Evolutionary conservation across 2,329 filamentous ascomycete genomes (phyloP), one percentile per base, ranked within the genome.

Genomic region (Pseudovirgaria hyperparasitica): DNA sequence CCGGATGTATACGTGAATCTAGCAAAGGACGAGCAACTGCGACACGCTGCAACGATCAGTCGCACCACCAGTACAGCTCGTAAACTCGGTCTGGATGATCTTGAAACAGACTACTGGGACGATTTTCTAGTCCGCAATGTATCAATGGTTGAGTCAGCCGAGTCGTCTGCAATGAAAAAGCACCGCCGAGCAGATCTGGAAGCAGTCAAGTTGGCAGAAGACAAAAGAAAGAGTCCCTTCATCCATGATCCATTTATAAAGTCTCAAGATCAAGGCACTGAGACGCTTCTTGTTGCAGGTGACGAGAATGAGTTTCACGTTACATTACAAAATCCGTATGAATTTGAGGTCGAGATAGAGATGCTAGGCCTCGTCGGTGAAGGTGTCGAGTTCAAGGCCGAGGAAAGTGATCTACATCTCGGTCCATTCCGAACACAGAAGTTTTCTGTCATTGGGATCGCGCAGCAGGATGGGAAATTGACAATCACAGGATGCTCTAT

Each of bases 201-300:
- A 25, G 22, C 37, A 6, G 34, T 38, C 2, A 32, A 32, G 44
- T 54, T 30, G 42, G 57, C 28, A 57, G 65, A 36, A 24, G 37
- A 47, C 2, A n/a, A n/a, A n/a, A n/a, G n/a, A n/a, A n/a, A n/a
- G n/a, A 84, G 90, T 34, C 90, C 90, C 0, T 93, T 98, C 41
- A 81, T 98, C 31, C 92, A 96, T 48, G 94, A 94, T 44, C 84
- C 90, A 1, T 96, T 94, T 44, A 57, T 85, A 12, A 84, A 85
- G 52, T 66, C 57, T 29, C 48, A 76, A 27, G 65, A 67, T 14
- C 60, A 60, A 11, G 61, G 65, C 2, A 60, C 69, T 9, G 74
- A 85, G 32, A 67, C 67, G 31, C 68, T 84, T 1, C 62, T 94
- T 16, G 81, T 96, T 12, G 75, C 82, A 4, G 76, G 75, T 10